Evolutionary conservation across 2,329 filamentous ascomycete genomes (phyloP).

Genomic region (Aspergillus pseudoglaucus): DNA sequence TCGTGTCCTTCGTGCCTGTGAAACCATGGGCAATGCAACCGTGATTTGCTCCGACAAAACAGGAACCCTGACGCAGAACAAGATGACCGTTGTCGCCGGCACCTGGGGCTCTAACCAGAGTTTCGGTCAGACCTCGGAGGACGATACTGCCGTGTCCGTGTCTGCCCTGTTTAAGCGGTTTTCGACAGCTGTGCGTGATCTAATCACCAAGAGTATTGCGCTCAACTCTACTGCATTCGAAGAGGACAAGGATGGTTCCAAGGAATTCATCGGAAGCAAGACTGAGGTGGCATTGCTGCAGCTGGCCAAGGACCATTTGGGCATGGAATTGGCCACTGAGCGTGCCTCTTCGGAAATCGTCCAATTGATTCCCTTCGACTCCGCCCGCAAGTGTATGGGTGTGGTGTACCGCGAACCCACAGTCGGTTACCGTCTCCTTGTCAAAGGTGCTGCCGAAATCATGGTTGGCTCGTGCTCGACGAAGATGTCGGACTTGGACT

Average conservation of each 20-base stretch:
- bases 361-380: constrained; percentile 70
- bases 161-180: constrained; percentile 26
- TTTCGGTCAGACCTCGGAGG: constrained; percentile 42
- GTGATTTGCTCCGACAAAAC: constrained; percentile 78
- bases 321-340: constrained; percentile 60
- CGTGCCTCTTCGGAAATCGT: constrained; percentile 55
- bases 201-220: constrained; percentile 38
- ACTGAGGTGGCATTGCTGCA: constrained; percentile 70
- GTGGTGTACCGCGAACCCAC: constrained; percentile 37
- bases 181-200: constrained; percentile 25
- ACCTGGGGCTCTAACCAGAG: constrained; percentile 55
- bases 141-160: constrained; percentile 15
- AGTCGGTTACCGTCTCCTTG: constrained; percentile 39
- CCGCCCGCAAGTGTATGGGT: constrained; percentile 62
- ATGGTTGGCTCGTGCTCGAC: constrained; percentile 34
- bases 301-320: constrained; percentile 60
- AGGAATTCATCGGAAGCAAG: constrained; percentile 68
- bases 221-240: constrained; percentile 67
- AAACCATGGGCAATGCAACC: constrained; percentile 75
- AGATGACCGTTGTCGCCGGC: constrained; percentile 70
- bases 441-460: constrained; percentile 45
- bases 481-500: constrained; percentile 27
- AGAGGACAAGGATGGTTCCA: constrained; percentile 60
- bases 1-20: constrained; percentile 68
- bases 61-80: constrained; percentile 66